A percentile compares a stretch with the other conserved stretches of the same genome.
Evolutionary conservation across 768 basidiomycete species (phyloP).

Genomic region (Porphyrellus cyaneotinctus): DNA sequence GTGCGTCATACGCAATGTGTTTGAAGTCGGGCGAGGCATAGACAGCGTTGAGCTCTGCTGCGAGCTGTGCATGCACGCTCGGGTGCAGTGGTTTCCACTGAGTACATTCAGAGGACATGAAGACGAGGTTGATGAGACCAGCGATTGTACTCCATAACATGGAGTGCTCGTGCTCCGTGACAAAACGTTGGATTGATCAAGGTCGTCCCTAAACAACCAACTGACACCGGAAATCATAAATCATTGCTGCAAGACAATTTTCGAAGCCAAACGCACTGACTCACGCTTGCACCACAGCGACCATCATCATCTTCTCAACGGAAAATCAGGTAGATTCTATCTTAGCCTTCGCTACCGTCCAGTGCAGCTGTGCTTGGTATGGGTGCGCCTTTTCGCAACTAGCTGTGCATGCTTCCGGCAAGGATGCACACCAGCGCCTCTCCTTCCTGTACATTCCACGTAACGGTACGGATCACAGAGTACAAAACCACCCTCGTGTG

Average conservation of each 20-base stretch:
- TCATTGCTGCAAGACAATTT: too few relatives aligned
- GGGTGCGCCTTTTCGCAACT: conserved; percentile 1
- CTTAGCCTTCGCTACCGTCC: not conserved
- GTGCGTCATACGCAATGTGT: not conserved
- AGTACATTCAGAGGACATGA: not conserved
- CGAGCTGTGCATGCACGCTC: not conserved
- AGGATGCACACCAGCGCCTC: conserved; percentile 4
- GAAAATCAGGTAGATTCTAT: conserved; percentile 55
- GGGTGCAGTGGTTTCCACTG: not conserved
- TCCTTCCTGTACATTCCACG: conserved; percentile 14
- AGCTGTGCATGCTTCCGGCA: conserved; percentile 14
- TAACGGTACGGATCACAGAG: conserved; percentile 3
- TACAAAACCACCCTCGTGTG: conserved; percentile 23
- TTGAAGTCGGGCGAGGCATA: not conserved
- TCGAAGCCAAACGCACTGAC: too few relatives aligned
- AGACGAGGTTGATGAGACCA: not conserved
- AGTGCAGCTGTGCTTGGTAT: conserved; percentile 18
- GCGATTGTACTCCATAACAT: not conserved
- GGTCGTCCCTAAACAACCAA: too few relatives aligned
- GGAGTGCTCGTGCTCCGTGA: too few relatives aligned
- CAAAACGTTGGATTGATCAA: too few relatives aligned
- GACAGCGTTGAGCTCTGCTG: not conserved
- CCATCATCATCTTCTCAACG: conserved; percentile 83
- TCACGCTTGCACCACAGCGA: conserved; percentile 54
- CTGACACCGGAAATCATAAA: too few relatives aligned